phyloP scores from a whole-genome alignment of 225 moss, liverwort and hornwort genomes.

The Sphagnum tenellum region DNA sequence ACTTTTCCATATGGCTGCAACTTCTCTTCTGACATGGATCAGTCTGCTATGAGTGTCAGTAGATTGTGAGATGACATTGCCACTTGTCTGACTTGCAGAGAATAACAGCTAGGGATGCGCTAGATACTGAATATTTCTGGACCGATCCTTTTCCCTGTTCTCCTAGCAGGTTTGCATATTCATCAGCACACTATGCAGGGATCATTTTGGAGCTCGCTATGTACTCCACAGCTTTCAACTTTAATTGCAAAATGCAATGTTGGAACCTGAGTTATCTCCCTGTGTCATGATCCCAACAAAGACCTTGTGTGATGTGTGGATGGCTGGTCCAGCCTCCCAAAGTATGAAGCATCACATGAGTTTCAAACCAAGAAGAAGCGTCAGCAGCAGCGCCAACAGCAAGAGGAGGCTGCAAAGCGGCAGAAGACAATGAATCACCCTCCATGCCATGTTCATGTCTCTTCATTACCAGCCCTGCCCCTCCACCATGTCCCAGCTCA shows the following conservation, averaged over 20 bases:
- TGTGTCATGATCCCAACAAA: too few species aligned
- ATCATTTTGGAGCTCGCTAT: too few species aligned
- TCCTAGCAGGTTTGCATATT: slow-evolving; percentile 50
- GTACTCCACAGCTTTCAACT: too few species aligned
- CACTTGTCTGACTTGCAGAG: slow-evolving; percentile 35
- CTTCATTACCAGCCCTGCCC: not conserved
- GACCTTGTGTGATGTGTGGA: not conserved
- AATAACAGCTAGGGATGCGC: slow-evolving; percentile 78
- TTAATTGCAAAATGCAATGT: too few species aligned
- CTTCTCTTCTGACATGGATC: too few species aligned
- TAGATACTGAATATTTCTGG: slow-evolving; percentile 98
- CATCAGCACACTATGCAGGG: not conserved
- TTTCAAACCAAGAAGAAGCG: slow-evolving; percentile 49
- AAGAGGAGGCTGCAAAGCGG: slow-evolving; percentile 26
- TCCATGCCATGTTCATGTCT: not conserved
- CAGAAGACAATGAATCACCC: slow-evolving; percentile 31
- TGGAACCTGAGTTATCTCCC: too few species aligned
- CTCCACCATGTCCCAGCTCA: slow-evolving; percentile 4
- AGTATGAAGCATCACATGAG: slow-evolving; percentile 48
- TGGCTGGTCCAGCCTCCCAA: slow-evolving; percentile 28
- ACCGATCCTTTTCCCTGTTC: slow-evolving; percentile 75
- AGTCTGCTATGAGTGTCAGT: not conserved
- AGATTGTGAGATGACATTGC: not conserved
- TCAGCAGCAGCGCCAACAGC: slow-evolving; percentile 41
- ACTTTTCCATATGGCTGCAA: not conserved